These are phyloP conservation scores for Bocquillonia castaneifolia DNA, from an alignment of 441 rosid genomes.

Conservation along the genomic window DNA sequence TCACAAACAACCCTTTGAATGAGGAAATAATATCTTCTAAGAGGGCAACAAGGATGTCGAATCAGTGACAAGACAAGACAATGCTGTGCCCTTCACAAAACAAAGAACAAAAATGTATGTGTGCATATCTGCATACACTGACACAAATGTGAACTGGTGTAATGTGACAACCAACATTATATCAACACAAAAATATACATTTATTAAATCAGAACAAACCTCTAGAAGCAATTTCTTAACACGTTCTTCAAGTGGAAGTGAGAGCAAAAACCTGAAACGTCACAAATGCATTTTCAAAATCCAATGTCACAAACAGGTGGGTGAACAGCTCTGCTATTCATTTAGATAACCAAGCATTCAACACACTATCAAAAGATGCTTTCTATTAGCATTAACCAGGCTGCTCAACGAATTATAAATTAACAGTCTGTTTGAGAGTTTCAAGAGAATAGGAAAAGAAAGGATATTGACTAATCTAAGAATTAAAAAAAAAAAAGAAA, in stretches of 20 bases:
- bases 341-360: background rate
- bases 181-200: constrained; percentile 5
- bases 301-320: constrained; percentile 5
- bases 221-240: constrained; percentile 59
- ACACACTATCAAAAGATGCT: background rate
- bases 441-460: background rate
- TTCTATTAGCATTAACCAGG: background rate
- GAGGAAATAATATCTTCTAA: background rate
- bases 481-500: background rate
- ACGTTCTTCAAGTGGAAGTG: constrained; percentile 64
- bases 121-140: background rate
- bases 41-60: background rate
- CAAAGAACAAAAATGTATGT: background rate
- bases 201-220: constrained; percentile 43
- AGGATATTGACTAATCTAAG: background rate
- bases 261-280: constrained; percentile 55
- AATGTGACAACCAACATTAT: background rate
- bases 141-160: background rate
- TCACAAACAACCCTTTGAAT: background rate
- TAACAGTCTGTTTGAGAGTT: too few relatives aligned
- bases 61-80: background rate
- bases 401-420: too few relatives aligned
- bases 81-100: background rate
- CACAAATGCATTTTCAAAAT: constrained; percentile 13
- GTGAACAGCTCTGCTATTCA: background rate